Evolutionary conservation across 2,329 filamentous ascomycete genomes (phyloP), one percentile per base, ranked within the genome.

Genomic region (Penicillium sp.): DNA sequence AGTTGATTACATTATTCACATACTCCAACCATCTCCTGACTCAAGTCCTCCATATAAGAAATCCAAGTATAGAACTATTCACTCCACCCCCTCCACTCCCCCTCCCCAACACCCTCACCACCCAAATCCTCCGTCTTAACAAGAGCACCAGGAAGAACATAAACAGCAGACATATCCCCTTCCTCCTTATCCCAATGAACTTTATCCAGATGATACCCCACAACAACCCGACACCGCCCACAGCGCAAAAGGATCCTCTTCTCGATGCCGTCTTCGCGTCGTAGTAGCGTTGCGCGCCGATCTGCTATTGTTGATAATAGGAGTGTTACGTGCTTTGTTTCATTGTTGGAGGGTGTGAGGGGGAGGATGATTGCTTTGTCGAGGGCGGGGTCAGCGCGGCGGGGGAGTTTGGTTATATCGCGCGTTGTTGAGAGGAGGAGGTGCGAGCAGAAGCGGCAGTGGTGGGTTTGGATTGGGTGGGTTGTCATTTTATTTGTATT

Each of bases 181-280:
- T 50, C 56, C 32, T 50, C 44, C 9, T 45, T 28, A 9, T 3
- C 27, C 46, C 52, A 82, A 64, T 81, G 78, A 45, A 72, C 69
- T 62, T 69, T 68, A 59, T 82, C 80, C 37, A 87, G 66, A 60
- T 79, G 75, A 70, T 88, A 88, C 25, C 81, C 84, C 39, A 86
- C 72, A 1, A 79, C 74, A 25, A 85, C 64, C 28, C 75, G 72
- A 70, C 85, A 88, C 48, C 84, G 70, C 10, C 73, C 76, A 67
- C 85, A 88, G 20, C 78, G 72, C 55, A 80, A 72, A 4, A 81
- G 58, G 49, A 78, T 72, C 15, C 85, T 69, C 72, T 85, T 87
- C 71, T 88, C 85, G 53, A 87, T 87, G 4, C 84, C 85, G 50
- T 85, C 80, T 53, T 78, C 75, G 9, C 78, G 72, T 1, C 77